Evolutionary conservation across 202 grass and related monocot species (phyloP).

Genomic region (Zoysia matrella): DNA sequence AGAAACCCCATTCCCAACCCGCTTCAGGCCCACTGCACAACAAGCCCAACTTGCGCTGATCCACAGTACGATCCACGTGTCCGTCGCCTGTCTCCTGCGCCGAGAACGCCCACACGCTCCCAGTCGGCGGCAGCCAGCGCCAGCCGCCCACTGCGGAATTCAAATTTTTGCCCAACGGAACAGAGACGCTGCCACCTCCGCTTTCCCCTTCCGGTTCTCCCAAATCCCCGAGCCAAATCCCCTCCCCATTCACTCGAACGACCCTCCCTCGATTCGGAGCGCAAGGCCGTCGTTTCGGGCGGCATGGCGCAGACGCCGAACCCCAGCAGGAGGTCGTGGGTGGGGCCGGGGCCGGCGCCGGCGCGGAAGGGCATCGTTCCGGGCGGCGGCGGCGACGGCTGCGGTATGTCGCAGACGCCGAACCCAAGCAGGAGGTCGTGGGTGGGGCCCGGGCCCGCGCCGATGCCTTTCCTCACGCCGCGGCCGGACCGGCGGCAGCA

Average conservation of each 20-base stretch:
- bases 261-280: background rate
- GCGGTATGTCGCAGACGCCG: too few species aligned
- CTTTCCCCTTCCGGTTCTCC: background rate
- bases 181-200: background rate
- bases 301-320: slow-evolving; percentile 80
- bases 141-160: slow-evolving; percentile 14
- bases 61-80: slow-evolving; percentile 4
- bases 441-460: background rate
- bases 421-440: too few species aligned
- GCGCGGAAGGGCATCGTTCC: too few species aligned
- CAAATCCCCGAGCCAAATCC: slow-evolving; percentile 37
- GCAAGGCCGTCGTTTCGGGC: background rate
- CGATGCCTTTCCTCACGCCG: slow-evolving; percentile 71
- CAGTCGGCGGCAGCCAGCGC: background rate
- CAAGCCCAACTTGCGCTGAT: background rate
- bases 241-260: slow-evolving; percentile 11
- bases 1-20: background rate
- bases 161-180: slow-evolving; percentile 45
- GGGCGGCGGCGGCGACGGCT: too few species aligned
- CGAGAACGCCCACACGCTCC: background rate
- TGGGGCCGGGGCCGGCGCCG: slow-evolving; percentile 27
- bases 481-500: slow-evolving; percentile 58
- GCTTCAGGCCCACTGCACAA: background rate
- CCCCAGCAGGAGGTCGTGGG: slow-evolving; percentile 60
- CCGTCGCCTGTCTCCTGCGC: background rate